A percentile compares a stretch with the other conserved stretches of the same genome.
Evolutionary conservation across 176 grass and related monocot genomes (phyloP).

Genomic region (Oryza coarctata): DNA sequence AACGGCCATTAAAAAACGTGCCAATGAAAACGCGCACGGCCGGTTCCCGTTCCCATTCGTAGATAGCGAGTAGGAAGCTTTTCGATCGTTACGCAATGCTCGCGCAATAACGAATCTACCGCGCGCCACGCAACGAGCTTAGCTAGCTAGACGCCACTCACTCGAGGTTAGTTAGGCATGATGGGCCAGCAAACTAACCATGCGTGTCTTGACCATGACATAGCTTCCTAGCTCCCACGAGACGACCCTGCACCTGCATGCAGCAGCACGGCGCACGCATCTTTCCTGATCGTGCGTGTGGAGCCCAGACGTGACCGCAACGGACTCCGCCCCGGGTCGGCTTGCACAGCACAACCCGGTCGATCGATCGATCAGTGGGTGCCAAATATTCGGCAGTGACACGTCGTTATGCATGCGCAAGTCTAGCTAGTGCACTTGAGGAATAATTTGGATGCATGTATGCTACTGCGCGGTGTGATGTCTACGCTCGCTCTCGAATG

Average conservation of each 20-base stretch:
- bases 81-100: not conserved
- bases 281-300: not conserved
- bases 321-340: not conserved
- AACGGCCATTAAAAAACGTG: too few species aligned
- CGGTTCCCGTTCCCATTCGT: too few species aligned
- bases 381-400: not conserved
- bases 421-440: not conserved
- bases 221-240: not conserved
- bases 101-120: not conserved
- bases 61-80: not conserved
- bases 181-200: not conserved
- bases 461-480: not conserved
- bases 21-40: too few species aligned
- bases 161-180: slow-evolving; percentile 5
- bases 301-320: slow-evolving; percentile 2
- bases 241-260: not conserved
- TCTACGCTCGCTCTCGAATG: not conserved
- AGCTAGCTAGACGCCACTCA: not conserved
- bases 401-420: not conserved
- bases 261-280: not conserved
- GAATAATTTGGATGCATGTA: not conserved
- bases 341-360: not conserved
- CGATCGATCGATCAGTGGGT: not conserved
- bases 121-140: not conserved
- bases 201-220: not conserved